phyloP scores from a whole-genome alignment of 805 yeast genomes.

The Starmerella roubikii region DNA sequence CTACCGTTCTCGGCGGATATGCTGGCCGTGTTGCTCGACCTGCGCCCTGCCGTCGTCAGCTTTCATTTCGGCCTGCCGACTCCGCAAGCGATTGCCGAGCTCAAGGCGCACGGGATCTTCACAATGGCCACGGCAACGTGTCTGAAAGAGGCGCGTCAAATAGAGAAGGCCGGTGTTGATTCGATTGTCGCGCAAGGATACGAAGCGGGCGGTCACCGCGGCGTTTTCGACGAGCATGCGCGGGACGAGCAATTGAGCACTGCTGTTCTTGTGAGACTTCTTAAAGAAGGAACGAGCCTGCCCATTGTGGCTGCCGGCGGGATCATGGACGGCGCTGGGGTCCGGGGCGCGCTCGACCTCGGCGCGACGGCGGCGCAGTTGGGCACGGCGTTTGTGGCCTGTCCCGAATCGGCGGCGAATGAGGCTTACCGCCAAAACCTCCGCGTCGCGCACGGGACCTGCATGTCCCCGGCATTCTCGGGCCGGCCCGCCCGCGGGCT shows the following conservation, averaged over 20 bases:
- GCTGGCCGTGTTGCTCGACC: no score
- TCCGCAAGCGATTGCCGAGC: not conserved
- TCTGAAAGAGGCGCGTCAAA: not conserved
- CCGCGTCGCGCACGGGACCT: not conserved
- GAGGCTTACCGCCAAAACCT: not conserved
- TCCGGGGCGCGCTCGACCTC: not conserved
- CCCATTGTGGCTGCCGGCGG: no score
- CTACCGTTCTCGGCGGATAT: no score
- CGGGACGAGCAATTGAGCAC: no score
- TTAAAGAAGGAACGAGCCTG: no score
- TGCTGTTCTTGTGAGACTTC: no score
- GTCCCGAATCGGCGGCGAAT: not conserved
- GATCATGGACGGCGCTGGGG: no score
- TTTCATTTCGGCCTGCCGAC: not conserved
- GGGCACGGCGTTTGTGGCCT: not conserved
- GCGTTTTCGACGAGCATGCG: not conserved
- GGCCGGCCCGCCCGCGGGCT: not conserved
- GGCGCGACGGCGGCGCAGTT: not conserved
- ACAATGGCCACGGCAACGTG: not conserved
- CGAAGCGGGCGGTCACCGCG: conserved; percentile 1
- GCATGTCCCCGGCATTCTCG: not conserved
- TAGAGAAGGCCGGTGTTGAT: not conserved
- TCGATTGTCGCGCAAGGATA: not conserved
- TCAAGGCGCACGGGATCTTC: not conserved
- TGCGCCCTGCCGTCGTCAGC: no score